Conservation (phyloP, 768 basidiomycete species). For the Serendipita indica region DNA sequence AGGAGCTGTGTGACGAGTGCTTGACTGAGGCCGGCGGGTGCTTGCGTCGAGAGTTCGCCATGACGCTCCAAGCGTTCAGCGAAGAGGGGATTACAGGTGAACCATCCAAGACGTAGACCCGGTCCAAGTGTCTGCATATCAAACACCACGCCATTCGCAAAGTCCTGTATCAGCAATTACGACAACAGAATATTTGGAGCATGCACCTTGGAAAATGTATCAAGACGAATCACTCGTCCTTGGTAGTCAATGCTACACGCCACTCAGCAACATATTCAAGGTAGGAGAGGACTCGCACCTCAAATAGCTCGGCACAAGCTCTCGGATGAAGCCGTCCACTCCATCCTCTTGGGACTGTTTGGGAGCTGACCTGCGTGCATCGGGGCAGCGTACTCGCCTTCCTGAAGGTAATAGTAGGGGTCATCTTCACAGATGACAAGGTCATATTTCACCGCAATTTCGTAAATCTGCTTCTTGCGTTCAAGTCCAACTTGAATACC, state of each 20-base stretch:
- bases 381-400: constrained; percentile 35
- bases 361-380: constrained; percentile 19
- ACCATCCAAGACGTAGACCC: constrained; percentile 65
- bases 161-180: constrained; percentile 5
- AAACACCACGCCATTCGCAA: constrained; percentile 28
- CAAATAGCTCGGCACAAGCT: constrained; percentile 47
- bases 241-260: constrained; percentile 46
- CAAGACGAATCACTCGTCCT: constrained; percentile 71
- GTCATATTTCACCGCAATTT: constrained; percentile 68
- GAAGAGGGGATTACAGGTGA: constrained; percentile 61
- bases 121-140: constrained; percentile 71
- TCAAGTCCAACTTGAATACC: constrained; percentile 47
- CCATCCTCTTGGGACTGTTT: constrained; percentile 24
- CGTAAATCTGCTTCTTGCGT: constrained; percentile 67
- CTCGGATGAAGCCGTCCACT: constrained; percentile 34
- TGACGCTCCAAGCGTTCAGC: constrained; percentile 59
- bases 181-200: too few relatives aligned
- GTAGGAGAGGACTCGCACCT: constrained; percentile 24
- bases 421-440: constrained; percentile 74
- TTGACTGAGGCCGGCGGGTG: constrained; percentile 40
- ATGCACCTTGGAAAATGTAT: constrained; percentile 72
- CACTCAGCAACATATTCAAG: background rate
- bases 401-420: constrained; percentile 66
- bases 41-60: constrained; percentile 52
- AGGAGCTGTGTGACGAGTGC: constrained; percentile 48